A percentile compares a stretch with the other conserved stretches of the same genome.
Evolutionary conservation across 2,329 filamentous ascomycete species (phyloP).

Genomic region (Aspergillus hiratsukae): DNA sequence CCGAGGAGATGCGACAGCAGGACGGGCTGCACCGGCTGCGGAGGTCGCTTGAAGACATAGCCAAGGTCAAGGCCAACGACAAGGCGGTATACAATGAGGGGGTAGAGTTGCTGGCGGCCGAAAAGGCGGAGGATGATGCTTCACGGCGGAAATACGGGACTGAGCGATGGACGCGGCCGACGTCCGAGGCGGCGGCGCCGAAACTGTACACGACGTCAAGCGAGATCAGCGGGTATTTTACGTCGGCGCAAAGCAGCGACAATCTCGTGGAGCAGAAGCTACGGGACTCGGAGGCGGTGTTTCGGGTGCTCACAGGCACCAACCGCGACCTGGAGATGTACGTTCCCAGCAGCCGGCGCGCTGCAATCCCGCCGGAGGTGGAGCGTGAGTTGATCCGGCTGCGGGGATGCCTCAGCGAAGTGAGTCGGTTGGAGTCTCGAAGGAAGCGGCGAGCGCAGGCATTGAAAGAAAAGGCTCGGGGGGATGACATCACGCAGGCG

Average conservation of each 20-base stretch:
- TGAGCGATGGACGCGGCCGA: conserved; percentile 71
- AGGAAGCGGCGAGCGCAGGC: conserved; percentile 74
- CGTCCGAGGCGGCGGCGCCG: conserved; percentile 63
- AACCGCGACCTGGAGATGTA: conserved; percentile 80
- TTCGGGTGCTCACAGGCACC: conserved; percentile 71
- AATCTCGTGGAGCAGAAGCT: conserved; percentile 73
- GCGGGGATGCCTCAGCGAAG: conserved; percentile 77
- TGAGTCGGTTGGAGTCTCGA: conserved; percentile 75
- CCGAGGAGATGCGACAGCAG: conserved; percentile 88
- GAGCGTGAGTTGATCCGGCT: conserved; percentile 74
- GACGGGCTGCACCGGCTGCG: conserved; percentile 76
- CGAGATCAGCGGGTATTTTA: conserved; percentile 85
- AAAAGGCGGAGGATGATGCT: conserved; percentile 77
- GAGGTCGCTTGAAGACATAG: conserved; percentile 79
- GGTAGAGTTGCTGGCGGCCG: conserved; percentile 68
- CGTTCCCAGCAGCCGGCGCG: conserved; percentile 78
- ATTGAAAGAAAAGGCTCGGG: conserved; percentile 71
- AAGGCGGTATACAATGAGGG: conserved; percentile 77
- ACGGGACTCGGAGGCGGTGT: conserved; percentile 66
- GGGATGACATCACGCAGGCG: conserved; percentile 80
- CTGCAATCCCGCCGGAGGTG: conserved; percentile 73
- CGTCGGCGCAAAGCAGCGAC: conserved; percentile 63
- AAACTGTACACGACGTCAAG: conserved; percentile 70
- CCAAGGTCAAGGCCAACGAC: conserved; percentile 81
- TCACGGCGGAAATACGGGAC: conserved; percentile 77